Conservation (phyloP, 1,139 yeast genomes). For the Geotrichum siamense region DNA sequence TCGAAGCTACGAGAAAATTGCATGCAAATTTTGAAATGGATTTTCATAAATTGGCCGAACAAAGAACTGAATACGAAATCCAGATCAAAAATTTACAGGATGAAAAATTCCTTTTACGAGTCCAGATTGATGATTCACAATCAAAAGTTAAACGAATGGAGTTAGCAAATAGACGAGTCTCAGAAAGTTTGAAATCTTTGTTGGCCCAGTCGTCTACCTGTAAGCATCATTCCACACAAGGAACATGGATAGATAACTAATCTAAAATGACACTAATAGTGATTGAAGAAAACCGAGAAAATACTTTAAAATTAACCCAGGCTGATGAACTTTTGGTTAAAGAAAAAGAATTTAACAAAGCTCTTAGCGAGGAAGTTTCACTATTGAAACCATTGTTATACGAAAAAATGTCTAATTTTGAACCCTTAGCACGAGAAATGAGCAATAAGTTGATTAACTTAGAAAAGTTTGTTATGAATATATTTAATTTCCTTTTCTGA, state of each 20-base stretch:
- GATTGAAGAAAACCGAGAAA: constrained; percentile 4
- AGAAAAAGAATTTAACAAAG: constrained; percentile 5
- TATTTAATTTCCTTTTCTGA: not conserved
- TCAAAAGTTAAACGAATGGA: not conserved
- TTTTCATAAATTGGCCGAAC: constrained; percentile 7
- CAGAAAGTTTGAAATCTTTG: not conserved
- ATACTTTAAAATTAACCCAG: constrained; percentile 2
- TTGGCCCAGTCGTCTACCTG: constrained; percentile 3
- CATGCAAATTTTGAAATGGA: constrained; percentile 11
- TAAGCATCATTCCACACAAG: constrained; percentile 1
- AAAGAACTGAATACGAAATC: not conserved
- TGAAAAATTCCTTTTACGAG: constrained; percentile 2
- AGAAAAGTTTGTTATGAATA: constrained; percentile 1
- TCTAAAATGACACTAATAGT: too few relatives aligned
- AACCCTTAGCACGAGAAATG: not conserved
- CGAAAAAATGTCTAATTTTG: constrained; percentile 1
- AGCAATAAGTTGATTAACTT: not conserved
- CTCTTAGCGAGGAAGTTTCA: constrained; percentile 6
- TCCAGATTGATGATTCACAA: not conserved
- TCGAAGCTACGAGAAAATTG: not conserved
- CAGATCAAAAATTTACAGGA: constrained; percentile 4
- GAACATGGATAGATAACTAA: too few relatives aligned
- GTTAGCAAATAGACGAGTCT: not conserved
- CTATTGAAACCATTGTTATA: constrained; percentile 9
- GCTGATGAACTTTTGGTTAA: not conserved